These are phyloP conservation scores for Xerocomus spinulosus DNA, from an alignment of 768 basidiomycete genomes.

Conservation along the genomic window DNA sequence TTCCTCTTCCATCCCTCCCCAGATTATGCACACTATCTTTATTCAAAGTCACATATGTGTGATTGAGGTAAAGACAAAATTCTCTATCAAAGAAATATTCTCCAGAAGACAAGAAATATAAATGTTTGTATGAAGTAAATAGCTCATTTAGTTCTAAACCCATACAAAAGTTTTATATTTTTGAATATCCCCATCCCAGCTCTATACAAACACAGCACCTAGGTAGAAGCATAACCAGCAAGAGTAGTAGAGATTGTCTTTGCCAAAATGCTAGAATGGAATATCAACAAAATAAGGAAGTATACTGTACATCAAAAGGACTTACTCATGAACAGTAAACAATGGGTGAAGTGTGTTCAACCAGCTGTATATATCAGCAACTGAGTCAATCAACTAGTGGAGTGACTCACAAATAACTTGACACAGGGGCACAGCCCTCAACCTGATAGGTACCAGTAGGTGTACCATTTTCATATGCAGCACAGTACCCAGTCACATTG, in stretches of 20 bases:
- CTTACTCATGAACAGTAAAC: slow-evolving; percentile 60
- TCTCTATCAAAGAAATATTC: too few species aligned
- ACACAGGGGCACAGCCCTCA: slow-evolving; percentile 55
- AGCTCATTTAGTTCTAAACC: too few species aligned
- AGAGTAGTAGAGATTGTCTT: slow-evolving; percentile 46
- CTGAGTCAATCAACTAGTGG: background rate
- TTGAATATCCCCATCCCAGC: too few species aligned
- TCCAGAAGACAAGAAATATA: too few species aligned
- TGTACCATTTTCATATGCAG: slow-evolving; percentile 56
- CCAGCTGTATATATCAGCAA: slow-evolving; percentile 41
- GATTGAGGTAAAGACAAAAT: too few species aligned
- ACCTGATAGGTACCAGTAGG: slow-evolving; percentile 49
- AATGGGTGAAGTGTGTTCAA: slow-evolving; percentile 57
- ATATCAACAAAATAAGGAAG: background rate
- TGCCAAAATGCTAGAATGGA: slow-evolving; percentile 41
- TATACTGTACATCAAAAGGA: slow-evolving; percentile 2
- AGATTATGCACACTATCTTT: too few species aligned
- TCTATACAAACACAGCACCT: slow-evolving; percentile 9
- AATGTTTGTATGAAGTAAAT: too few species aligned
- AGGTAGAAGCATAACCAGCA: slow-evolving; percentile 27
- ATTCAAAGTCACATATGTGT: too few species aligned
- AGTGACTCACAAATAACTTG: slow-evolving; percentile 56
- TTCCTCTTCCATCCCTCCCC: too few species aligned
- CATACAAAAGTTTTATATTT: too few species aligned
- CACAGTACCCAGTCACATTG: slow-evolving; percentile 55